Percentiles rank a stretch among this genome's conserved stretches.
Conservation (phyloP, 805 yeast genomes). For the Starmera amethionina region DNA sequence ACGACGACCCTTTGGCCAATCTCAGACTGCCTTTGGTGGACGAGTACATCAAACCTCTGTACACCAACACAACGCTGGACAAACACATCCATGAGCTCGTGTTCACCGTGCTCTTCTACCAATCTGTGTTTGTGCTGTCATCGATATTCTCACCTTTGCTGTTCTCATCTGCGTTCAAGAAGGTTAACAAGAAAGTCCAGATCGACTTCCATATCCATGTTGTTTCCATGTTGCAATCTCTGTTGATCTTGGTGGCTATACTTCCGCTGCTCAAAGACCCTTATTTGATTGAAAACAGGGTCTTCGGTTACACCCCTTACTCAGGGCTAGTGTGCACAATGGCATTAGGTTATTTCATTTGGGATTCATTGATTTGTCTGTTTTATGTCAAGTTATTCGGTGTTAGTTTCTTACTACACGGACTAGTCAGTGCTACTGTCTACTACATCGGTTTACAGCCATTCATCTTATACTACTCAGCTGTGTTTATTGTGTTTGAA, state of each 20-base stretch:
- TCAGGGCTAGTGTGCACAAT: conserved; percentile 56
- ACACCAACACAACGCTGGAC: conserved; percentile 11
- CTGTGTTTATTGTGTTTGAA: conserved; percentile 70
- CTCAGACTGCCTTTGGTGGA: conserved; percentile 20
- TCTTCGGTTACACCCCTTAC: conserved; percentile 59
- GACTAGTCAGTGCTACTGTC: conserved; percentile 61
- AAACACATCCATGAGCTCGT: conserved; percentile 25
- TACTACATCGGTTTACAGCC: conserved; percentile 55
- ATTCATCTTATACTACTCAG: conserved; percentile 61
- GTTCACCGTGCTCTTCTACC: conserved; percentile 19
- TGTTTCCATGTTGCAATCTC: conserved; percentile 77
- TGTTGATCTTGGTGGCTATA: conserved; percentile 48
- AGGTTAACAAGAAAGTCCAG: conserved; percentile 31
- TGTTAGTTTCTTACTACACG: conserved; percentile 65
- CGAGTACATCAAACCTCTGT: conserved; percentile 16
- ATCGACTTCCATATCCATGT: conserved; percentile 78
- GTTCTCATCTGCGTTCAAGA: conserved; percentile 12
- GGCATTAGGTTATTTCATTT: conserved; percentile 72
- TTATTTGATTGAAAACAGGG: conserved; percentile 32
- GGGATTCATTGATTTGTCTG: conserved; percentile 66
- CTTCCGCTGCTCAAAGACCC: conserved; percentile 56
- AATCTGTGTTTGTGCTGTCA: conserved; percentile 16
- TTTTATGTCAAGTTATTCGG: conserved; percentile 55
- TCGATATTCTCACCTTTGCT: conserved; percentile 13
- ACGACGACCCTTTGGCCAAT: conserved; percentile 18